These are phyloP conservation scores for Cyberlindnera amylophila DNA, from an alignment of 805 yeast genomes.

Conservation along the genomic window DNA sequence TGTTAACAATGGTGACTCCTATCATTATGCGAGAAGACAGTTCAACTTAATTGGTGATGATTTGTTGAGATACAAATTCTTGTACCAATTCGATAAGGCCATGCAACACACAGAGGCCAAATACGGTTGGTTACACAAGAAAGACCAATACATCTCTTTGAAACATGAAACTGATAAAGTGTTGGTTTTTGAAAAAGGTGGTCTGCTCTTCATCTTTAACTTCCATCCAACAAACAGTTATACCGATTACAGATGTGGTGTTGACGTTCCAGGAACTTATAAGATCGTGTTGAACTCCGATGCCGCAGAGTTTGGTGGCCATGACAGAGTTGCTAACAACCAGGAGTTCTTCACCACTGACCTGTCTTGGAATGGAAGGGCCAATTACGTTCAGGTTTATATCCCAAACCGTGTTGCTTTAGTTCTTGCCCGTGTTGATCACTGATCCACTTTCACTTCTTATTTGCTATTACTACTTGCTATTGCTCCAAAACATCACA, in stretches of 20 bases:
- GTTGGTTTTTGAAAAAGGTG: conserved; percentile 83
- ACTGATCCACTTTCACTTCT: neutral
- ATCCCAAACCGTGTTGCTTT: conserved; percentile 76
- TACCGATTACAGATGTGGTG: conserved; percentile 88
- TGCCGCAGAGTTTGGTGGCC: conserved; percentile 73
- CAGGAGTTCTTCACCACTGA: conserved; percentile 66
- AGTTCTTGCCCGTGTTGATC: conserved; percentile 42
- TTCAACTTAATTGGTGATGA: conserved; percentile 83
- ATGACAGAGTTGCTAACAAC: conserved; percentile 57
- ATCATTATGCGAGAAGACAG: conserved; percentile 93
- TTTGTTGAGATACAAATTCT: conserved; percentile 69
- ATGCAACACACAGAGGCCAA: conserved; percentile 74
- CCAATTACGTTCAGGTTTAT: conserved; percentile 70
- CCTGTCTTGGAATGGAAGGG: conserved; percentile 75
- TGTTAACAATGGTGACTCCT: conserved; percentile 79
- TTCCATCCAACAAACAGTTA: conserved; percentile 83
- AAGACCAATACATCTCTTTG: conserved; percentile 79
- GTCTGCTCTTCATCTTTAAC: conserved; percentile 80
- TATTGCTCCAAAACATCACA: neutral
- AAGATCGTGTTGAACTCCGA: conserved; percentile 75
- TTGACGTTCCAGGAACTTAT: conserved; percentile 74
- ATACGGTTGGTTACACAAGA: conserved; percentile 65
- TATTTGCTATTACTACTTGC: neutral
- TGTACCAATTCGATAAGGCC: conserved; percentile 79
- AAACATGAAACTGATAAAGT: conserved; percentile 89